A percentile compares a stretch with the other conserved stretches of the same genome.
These are phyloP conservation scores for Uromyces viciae-fabae DNA, from an alignment of 1,284 basidiomycete genomes.

Conservation along the genomic window DNA sequence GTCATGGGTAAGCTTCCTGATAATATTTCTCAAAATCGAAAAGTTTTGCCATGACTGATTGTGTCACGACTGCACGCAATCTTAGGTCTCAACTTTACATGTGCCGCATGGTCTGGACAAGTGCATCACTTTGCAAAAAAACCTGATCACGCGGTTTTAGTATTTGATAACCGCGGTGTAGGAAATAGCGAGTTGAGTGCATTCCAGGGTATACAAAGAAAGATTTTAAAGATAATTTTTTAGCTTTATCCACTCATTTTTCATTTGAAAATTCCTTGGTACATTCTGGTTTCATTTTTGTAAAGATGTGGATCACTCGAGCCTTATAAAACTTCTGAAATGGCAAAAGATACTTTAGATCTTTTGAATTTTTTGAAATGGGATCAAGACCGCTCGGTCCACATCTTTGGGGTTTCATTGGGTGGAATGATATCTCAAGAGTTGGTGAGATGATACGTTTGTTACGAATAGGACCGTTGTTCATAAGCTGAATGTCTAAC, in stretches of 20 bases:
- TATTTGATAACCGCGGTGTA: constrained; percentile 83
- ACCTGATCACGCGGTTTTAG: constrained; percentile 62
- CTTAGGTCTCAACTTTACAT: constrained; percentile 56
- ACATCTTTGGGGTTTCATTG: constrained; percentile 73
- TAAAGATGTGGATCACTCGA: constrained; percentile 12
- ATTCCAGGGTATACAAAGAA: too few relatives aligned
- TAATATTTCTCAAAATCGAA: background rate
- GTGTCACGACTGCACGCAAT: constrained; percentile 43
- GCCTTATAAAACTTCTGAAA: constrained; percentile 64
- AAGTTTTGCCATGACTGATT: background rate
- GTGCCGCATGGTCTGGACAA: constrained; percentile 52
- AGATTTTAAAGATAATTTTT: background rate
- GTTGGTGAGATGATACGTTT: background rate
- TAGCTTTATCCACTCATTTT: background rate
- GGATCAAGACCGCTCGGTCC: constrained; percentile 61
- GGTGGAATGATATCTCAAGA: constrained; percentile 74
- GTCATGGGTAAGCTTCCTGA: constrained; percentile 9
- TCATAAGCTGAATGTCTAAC: background rate
- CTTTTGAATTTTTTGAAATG: constrained; percentile 71
- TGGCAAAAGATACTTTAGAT: constrained; percentile 71
- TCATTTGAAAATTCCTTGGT: background rate
- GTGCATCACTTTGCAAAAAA: constrained; percentile 53
- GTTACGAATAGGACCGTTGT: background rate
- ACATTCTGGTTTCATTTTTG: background rate
- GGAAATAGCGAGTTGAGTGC: constrained; percentile 59